Evolutionary conservation across 495 filamentous ascomycete species (phyloP), one percentile per base, ranked within the genome.

Genomic region (Hypoxylon fragiforme): DNA sequence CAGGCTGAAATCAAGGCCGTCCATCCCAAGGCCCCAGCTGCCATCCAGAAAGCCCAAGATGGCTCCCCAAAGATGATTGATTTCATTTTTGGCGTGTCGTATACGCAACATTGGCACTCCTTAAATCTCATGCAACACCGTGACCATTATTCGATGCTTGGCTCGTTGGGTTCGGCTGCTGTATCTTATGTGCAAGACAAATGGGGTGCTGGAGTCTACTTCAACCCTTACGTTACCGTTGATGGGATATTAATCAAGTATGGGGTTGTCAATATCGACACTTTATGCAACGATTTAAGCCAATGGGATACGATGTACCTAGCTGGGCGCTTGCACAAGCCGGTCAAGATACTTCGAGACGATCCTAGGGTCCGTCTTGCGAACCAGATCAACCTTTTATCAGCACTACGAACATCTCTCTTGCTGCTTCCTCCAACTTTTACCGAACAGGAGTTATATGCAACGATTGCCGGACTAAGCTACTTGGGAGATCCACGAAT

Each of bases 171-270:
- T 1, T 96, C 91, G 11, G 90, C 84, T 36, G 78, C 86, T 7
- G 86, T 97, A 13, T 89, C 89, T 8, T 76, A 83, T 37, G 81
- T 96, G 3, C 92, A 98, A 65, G 92, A 97, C 68, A 79, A 76
- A 57, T 88, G 86, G 69, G 94, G 94, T 12, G 94, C 94, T 2
- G 94, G 94, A 7, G 89, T 96, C 24, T 98, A 98, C 68, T 98
- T 96, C 77, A 96, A 98, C 62, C 90, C 94, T 0, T 95, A 92
- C 69, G 81, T 97, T 36, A 91, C 89, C 7, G 85, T 97, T n/a
- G 95, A 97, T 64, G 94, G 95, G 20, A 95, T 89, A 12, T 71
- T 96, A 64, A 94, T 98, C 67, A 98, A 98, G 71, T 98, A 98
- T 62, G 94, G 92, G 13, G 92, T 98, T 2, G 94, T 96, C 7